Conservation (phyloP, 2,329 filamentous ascomycete species). For the Endoconidiophora laricicola region DNA sequence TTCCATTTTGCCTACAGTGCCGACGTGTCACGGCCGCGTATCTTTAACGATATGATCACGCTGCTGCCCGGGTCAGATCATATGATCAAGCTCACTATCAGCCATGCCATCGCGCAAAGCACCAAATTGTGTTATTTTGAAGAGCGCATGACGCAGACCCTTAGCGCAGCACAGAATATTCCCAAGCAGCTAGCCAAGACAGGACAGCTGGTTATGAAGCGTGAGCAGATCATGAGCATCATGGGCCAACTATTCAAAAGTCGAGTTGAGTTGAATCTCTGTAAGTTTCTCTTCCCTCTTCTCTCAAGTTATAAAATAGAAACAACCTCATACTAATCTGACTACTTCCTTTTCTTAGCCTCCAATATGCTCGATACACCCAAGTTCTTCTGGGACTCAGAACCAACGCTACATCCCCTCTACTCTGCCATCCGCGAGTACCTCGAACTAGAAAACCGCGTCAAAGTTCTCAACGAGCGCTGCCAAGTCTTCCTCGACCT, state of each 20-base stretch:
- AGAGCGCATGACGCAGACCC: conserved; percentile 86
- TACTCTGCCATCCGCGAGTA: conserved; percentile 94
- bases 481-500: conserved; percentile 94
- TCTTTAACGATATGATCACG: conserved; percentile 99
- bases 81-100: conserved; percentile 98
- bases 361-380: conserved; percentile 93
- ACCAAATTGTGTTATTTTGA: conserved; percentile 95
- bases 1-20: conserved; percentile 96
- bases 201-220: conserved; percentile 76
- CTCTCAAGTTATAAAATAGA: not conserved
- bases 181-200: conserved; percentile 79
- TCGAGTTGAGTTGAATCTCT: conserved; percentile 91
- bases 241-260: conserved; percentile 82
- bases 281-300: conserved; percentile 36
- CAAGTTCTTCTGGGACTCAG: conserved; percentile 97
- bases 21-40: conserved; percentile 67
- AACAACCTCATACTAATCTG: not conserved
- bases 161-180: conserved; percentile 83
- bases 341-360: conserved; percentile 33
- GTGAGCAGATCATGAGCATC: conserved; percentile 83
- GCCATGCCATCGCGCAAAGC: conserved; percentile 91
- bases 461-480: conserved; percentile 91
- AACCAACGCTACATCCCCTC: conserved; percentile 84
- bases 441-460: conserved; percentile 88
- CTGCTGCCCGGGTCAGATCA: conserved; percentile 78